Evolutionary conservation across 768 basidiomycete species (phyloP), one percentile per base, ranked within the genome.

Genomic region (Pulveroboletus ravenelii): DNA sequence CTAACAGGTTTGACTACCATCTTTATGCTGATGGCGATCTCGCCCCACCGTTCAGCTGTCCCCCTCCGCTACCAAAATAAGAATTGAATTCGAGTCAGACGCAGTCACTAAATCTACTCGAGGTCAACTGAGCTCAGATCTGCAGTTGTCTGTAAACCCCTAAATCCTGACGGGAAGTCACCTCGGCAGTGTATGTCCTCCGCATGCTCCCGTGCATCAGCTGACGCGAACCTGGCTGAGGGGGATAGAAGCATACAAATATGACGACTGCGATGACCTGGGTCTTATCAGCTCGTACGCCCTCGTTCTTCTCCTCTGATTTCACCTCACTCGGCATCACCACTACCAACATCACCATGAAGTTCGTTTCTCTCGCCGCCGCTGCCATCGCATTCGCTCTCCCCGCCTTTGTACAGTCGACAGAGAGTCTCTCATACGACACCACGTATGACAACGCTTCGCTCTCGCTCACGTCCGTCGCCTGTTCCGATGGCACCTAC

Each of bases 401-500:
- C 46, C 43, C 62, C 17, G 49, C 50, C 15, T 46, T 66, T 29
- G 51, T 58, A 27, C 51, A 56, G 37, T 38, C 40, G 10, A 32
- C 45, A 1, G 2, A 56, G 42, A 59, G 25, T 10, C 52, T 71
- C 34, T 35, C 66, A 38, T 71, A 65, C 41, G 68, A 72, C 57
- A 56, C 38, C 6, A 54, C 44, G 25, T 73, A 70, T 49, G 71
- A 69, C 53, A 41, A 66, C 3, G 7, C 60, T n/a, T 34, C 47
- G n/a, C 38, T 48, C 20, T 46, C 63, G 6, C 56, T 68, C 39
- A 0, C 45, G 8, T 23, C 27, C 1, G 50, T 70, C 32, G 62
- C 72, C 1, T 72, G 71, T 41, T 71, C 72, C 2, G 13, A 67
- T 38, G 72, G 71, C 10, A 1, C 25, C n/a, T 50, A 72, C 39